phyloP scores from a whole-genome alignment of 2,329 filamentous ascomycete species.

The Aspergillus awamori region DNA sequence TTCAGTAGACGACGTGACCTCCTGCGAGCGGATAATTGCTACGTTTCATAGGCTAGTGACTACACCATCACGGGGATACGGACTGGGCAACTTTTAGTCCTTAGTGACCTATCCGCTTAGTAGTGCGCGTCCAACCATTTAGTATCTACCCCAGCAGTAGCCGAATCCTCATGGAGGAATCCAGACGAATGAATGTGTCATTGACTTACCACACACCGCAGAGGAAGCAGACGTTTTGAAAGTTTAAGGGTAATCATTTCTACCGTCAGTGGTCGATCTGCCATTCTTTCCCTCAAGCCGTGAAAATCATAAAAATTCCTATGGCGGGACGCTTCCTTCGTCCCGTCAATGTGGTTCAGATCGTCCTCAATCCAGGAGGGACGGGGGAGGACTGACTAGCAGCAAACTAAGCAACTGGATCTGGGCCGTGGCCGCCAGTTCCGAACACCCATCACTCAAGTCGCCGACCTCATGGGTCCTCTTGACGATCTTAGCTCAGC shows the following conservation, averaged over 20 bases:
- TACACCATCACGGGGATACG: background rate
- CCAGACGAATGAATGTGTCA: background rate
- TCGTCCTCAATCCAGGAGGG: conserved; percentile 15
- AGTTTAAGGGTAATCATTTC: background rate
- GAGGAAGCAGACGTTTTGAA: background rate
- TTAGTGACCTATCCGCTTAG: background rate
- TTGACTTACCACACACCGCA: background rate
- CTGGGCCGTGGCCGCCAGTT: conserved; percentile 20
- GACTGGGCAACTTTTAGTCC: background rate
- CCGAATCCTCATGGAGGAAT: background rate
- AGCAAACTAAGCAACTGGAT: conserved; percentile 16
- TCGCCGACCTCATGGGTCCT: conserved; percentile 18
- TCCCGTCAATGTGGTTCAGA: conserved; percentile 29
- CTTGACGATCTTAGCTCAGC: conserved; percentile 25
- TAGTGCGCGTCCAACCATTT: no score
- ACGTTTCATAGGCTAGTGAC: background rate
- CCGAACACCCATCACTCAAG: conserved; percentile 15
- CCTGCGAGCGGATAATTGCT: background rate
- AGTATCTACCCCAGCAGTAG: background rate
- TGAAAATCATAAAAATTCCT: background rate
- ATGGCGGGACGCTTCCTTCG: conserved; percentile 13
- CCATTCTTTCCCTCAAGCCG: conserved; percentile 1
- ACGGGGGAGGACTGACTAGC: conserved; percentile 1
- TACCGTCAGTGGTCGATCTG: background rate
- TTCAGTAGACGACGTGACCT: background rate